Base-by-base conservation (phyloP, 1,284 basidiomycete species). In the Albatrellus sp. region DNA sequence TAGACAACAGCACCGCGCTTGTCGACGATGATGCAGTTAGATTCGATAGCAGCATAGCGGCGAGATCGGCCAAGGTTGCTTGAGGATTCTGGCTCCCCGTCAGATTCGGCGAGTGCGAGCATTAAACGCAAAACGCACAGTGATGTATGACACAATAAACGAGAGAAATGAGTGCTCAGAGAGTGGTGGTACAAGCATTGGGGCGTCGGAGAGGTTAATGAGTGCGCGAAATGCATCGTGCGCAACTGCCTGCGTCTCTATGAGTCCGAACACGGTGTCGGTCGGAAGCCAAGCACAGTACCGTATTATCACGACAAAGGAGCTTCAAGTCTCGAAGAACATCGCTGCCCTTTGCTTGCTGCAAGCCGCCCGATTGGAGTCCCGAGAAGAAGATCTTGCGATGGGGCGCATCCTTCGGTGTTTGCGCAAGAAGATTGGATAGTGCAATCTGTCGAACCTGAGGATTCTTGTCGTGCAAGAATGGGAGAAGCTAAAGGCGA, bases 21-120 rank as follows among this genome's bases (percentile, higher is more conserved):
- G 87, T 74, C 0, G 73, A 66, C 4, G 89, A 72, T 43, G 89
- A 80, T 11, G 88, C 77, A 12, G 91, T 90, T 37, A 98, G 69
- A 63, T 99, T 99, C 14, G 93, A 97, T 5, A 98, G 73, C 1
- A 98, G 73, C 96, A 99, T 98, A 29, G 90, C 80, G 1, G 92
- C 91, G 9, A 98, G 76, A 65, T 98, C 94, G 29, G 92, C 90
- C 14, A 97, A 79, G 44, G 89, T 78, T 3, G 93, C 84, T 50
- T 86, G 77, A 5, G 88, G 83, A 63, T 94, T 86, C 92, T 96
- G 54, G 5, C 14, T 13, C 10, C 9, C 32, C 29, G 40, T 28
- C 32, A 8, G 49, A 14, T 12, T 28, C 13, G 2, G 13, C 12
- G 9, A 16, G 20, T 12, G 37, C 20, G 33, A 36, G 38, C 44